Evolutionary conservation across 208 protist species (phyloP).

Genomic region (Acanthamoeba triangularis): DNA sequence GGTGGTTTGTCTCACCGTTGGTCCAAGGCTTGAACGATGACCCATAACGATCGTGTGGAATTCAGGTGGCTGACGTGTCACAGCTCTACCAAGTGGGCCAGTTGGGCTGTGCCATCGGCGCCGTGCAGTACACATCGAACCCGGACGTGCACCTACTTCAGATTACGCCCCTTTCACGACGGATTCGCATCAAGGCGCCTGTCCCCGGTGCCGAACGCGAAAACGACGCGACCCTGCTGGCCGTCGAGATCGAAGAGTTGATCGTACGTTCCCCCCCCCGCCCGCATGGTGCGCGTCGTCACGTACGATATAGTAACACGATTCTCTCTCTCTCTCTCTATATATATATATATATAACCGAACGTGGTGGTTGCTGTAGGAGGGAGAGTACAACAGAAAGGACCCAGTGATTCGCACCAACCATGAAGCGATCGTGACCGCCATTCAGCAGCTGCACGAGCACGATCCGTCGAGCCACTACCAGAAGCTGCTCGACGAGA

Average conservation of each 20-base stretch:
- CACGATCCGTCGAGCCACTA: slow-evolving; percentile 70
- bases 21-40: too few relatives aligned
- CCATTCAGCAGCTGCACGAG: slow-evolving; percentile 70
- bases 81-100: slow-evolving; percentile 40
- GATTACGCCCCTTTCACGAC: slow-evolving; percentile 35
- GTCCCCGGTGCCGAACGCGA: not conserved
- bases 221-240: not conserved
- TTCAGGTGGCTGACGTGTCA: slow-evolving; percentile 14
- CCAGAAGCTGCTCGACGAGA: slow-evolving; percentile 63
- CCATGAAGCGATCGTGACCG: slow-evolving; percentile 42
- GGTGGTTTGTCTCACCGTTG: not conserved
- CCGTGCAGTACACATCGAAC: slow-evolving; percentile 30
- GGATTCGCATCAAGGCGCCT: slow-evolving; percentile 57
- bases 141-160: slow-evolving; percentile 16
- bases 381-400: slow-evolving; percentile 54
- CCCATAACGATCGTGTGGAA: too few relatives aligned
- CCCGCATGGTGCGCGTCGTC: not conserved
- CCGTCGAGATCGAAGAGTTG: slow-evolving; percentile 58
- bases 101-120: slow-evolving; percentile 40
- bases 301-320: not conserved
- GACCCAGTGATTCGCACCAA: slow-evolving; percentile 66
- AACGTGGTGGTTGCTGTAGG: too few relatives aligned
- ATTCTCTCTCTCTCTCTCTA: too few relatives aligned
- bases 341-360: too few relatives aligned
- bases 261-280: not conserved